Evolutionary conservation across 371 early-diverging fungal genomes (phyloP), one percentile per base, ranked within the genome.

Genomic region (Lichtheimia ramosa): DNA sequence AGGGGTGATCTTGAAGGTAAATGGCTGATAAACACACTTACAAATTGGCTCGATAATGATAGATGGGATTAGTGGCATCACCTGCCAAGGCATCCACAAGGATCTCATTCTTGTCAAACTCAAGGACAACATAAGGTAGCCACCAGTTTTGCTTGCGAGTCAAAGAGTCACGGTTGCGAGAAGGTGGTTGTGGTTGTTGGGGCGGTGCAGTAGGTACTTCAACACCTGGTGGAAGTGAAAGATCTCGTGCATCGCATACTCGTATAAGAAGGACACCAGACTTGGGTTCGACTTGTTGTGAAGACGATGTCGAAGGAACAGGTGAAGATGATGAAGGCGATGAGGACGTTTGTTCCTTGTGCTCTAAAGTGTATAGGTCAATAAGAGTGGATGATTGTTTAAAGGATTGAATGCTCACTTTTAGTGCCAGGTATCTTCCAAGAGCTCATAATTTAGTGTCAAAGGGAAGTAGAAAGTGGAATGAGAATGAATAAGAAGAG

Each of bases 61-160:
- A 96, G 34, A 86, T 72, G 14, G 94, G 91, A 60, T 86, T 88
- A 21, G 76, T 73, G 52, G 87, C 75, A 62, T 89, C 91, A 27
- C 90, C 90, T 25, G 89, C 92, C 15, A 89, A 72, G 15, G 93
- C 89, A 66, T 91, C 86, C 24, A 92, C 91, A 56, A 93, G 79
- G 40, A 93, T 82, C 74, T 96, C 95, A 71, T 95, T 95, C 85
- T 93, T 93, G 78, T 96, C 96, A 63, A 95, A 95, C 75, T 95
- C 95, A 24, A 95, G 73, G 8, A 96, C 94, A 20, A 88, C 88
- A 65, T 94, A 96, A 4, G 94, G 96, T 23, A 92, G 64, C 86
- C 89, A 87, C 81, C 90, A 87, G 46, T 81, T 76, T 28, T 86
- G 86, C 63, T 87, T 91, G 65, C 88, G 86, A 64, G 82, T 84